Base-by-base conservation (phyloP, 305 asterid genomes). In the Rubia balearica region DNA sequence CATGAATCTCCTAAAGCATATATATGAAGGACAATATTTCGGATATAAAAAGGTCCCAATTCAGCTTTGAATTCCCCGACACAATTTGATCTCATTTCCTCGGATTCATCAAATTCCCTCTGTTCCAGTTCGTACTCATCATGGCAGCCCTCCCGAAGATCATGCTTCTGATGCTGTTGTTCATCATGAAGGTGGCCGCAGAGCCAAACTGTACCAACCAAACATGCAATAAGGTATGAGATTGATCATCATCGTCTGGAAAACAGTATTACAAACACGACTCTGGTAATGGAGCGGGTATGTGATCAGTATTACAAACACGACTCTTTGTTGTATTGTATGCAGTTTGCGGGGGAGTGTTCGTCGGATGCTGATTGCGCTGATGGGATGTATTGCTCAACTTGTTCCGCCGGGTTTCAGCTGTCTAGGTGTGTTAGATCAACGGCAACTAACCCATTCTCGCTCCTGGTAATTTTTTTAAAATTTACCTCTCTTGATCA, bases 351-450 rank as follows among this genome's bases (percentile, higher is more conserved):
- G 12, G 90, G 88, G 33, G 76, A 69, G 6, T 90, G 96, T 65
- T 80, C 92, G 16, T 17, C 70, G n/a, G 75, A 82, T 55, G 65
- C 68, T 16, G 92, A 87, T 49, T 90, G 97, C 73, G 87, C 64
- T 57, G 69, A 78, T 22, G 97, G 96, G 33, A 83, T 81, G 30
- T 83, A 82, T 64, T 90, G 96, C 70, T 71, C 79, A 46, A n/a
- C 91, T 33, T 90, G 97, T 55, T 13, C 73, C 8, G 78, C 83
- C 4, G 86, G 67, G 1, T 83, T 89, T 72, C 55, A 77, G 0
- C 89, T 85, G 56, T 51, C 86, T 33, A 71, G 69, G 75, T 91
- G 97, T 70, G 88, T 91, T 64, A 68, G 97, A 81, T 82, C 91
- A 73, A 79, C 84, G 16, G 83, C 87, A 36, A 87, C 96, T 1